Evolutionary conservation across 139 green algal genomes (phyloP), one percentile per base, ranked within the genome.

Genomic region (Cymbomonas tetramitiformis): DNA sequence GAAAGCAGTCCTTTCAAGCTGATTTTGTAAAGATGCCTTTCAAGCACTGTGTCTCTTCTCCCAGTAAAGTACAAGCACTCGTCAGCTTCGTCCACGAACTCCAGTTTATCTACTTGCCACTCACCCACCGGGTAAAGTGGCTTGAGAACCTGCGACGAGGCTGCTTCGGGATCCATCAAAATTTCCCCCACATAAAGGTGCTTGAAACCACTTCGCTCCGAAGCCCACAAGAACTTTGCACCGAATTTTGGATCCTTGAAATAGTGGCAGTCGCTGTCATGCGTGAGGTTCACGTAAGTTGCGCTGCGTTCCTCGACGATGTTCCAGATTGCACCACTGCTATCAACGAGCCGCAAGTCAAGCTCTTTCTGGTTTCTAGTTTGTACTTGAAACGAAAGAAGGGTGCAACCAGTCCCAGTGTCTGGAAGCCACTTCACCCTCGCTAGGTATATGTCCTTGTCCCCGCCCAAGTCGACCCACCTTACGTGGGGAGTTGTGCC

Each of bases 111-210:
- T 6, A 77, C 67, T 43, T 64, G 51, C 67, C 68, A 77, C 23
- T 72, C 59, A 3, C 69, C 69, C 9, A 23, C 25, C 34, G 69
- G 31, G 29, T 21, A 50, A 8, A 5, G 41, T 23, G 7, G 6
- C 21, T 9, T 6, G 6, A 9, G 21, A 50, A 6, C 12, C 41
- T 5, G 21, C 41, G 41, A 6, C 9, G 41, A 7, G 6, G 6
- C 32, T 50, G 23, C 19, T 31, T 56, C 75, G 63, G n/a, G n/a
- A n/a, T n/a, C n/a, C n/a, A n/a, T n/a, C n/a, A n/a, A n/a, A n/a
- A n/a, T n/a, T n/a, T n/a, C n/a, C n/a, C n/a, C n/a, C 10, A 68
- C 18, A 19, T 75, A 75, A 48, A 77, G 49, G 56, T 77, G 69
- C 18, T 47, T 43, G 61, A 66, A 76, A 23, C 69, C 69, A 18